These are phyloP conservation scores for Oryza meridionalis DNA, from an alignment of 176 grass and related monocot species.

Conservation along the genomic window DNA sequence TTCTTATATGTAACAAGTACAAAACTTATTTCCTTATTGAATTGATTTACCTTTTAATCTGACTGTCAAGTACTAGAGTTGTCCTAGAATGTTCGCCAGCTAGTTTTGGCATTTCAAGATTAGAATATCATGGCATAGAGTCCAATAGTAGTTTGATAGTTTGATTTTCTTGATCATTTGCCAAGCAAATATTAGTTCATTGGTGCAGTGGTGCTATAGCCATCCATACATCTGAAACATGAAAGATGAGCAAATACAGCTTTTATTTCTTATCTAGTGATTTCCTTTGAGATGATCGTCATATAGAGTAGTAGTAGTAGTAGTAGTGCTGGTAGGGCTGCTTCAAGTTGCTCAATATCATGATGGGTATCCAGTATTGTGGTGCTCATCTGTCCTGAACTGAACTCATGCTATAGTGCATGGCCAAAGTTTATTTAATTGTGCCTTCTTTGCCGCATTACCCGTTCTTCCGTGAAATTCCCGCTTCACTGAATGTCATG, in stretches of 20 bases:
- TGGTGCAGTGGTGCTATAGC: not conserved
- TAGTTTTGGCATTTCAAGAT: not conserved
- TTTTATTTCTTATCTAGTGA: not conserved
- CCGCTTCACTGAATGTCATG: constrained; percentile 48
- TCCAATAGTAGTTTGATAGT: not conserved
- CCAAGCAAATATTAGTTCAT: not conserved
- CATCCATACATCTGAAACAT: constrained; percentile 22
- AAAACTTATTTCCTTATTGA: not conserved
- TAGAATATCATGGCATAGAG: not conserved
- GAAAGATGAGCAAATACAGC: not conserved
- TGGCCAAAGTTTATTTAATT: not conserved
- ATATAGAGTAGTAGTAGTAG: not conserved
- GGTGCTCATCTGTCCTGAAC: not conserved
- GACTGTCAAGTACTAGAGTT: constrained; percentile 13
- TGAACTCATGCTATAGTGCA: constrained; percentile 8
- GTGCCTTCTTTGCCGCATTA: not conserved
- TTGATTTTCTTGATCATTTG: not conserved
- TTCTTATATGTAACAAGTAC: not conserved
- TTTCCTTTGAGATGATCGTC: not conserved
- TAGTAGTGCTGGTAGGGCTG: not conserved
- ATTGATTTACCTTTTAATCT: constrained; percentile 13
- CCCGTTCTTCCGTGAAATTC: constrained; percentile 32
- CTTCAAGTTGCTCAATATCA: not conserved
- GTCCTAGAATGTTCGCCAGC: not conserved
- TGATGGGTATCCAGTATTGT: not conserved